Conservation (phyloP, 805 yeast species). For the Debaryomyces tyrocola region DNA sequence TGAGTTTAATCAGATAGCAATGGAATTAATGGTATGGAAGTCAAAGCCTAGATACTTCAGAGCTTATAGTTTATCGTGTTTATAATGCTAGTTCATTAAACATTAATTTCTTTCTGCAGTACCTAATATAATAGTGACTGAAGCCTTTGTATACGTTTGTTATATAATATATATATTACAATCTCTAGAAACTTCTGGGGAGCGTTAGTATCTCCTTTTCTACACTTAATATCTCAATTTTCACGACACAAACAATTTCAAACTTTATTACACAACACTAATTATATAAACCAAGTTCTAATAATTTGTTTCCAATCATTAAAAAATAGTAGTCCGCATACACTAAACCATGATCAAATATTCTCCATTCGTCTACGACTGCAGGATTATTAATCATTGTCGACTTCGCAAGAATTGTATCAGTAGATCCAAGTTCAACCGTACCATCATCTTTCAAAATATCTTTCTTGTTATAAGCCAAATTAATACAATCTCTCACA, state of each 20-base stretch:
- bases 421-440: conserved; percentile 17
- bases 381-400: conserved; percentile 24
- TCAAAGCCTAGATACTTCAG: conserved; percentile 8
- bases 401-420: conserved; percentile 19
- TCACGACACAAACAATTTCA: too few relatives aligned
- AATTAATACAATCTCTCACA: conserved; percentile 13
- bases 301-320: conserved; percentile 22
- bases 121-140: too few relatives aligned
- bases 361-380: conserved; percentile 9
- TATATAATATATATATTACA: too few relatives aligned
- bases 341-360: conserved; percentile 24
- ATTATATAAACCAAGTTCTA: conserved; percentile 19
- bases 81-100: conserved; percentile 2
- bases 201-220: too few relatives aligned
- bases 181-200: too few relatives aligned
- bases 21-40: conserved; percentile 1
- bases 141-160: not conserved
- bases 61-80: conserved; percentile 7
- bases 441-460: conserved; percentile 7
- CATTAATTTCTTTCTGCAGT: too few relatives aligned
- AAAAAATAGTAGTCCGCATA: conserved; percentile 31
- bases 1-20: conserved; percentile 8
- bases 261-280: too few relatives aligned
- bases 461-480: conserved; percentile 5
- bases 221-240: too few relatives aligned